A percentile compares a stretch with the other conserved stretches of the same genome.
phyloP scores from a whole-genome alignment of 208 protist genomes.

The Blastocrithidia nonstop region DNA sequence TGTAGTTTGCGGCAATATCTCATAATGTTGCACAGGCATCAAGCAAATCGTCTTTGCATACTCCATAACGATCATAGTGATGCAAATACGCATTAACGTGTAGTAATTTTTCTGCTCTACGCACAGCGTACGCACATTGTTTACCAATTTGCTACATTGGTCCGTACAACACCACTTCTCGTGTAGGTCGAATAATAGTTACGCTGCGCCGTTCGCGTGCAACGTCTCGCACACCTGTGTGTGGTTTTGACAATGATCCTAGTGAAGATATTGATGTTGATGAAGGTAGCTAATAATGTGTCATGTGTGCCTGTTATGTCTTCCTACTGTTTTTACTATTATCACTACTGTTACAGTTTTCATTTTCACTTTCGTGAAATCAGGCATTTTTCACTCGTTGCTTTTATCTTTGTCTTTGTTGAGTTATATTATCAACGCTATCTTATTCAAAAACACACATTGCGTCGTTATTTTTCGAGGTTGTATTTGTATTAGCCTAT shows the following conservation, averaged over 20 bases:
- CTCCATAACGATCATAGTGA: conserved; percentile 52
- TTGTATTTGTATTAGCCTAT: too few species aligned
- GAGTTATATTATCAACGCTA: too few species aligned
- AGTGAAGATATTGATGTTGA: conserved; percentile 3
- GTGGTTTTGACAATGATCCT: too few species aligned
- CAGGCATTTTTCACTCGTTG: too few species aligned
- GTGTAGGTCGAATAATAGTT: too few species aligned
- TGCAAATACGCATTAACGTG: conserved; percentile 43
- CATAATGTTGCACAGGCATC: conserved; percentile 28
- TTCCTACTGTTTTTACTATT: not conserved
- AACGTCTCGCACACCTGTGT: too few species aligned
- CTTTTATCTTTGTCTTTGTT: too few species aligned
- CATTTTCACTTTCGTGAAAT: too few species aligned
- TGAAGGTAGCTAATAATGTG: too few species aligned
- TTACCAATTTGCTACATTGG: conserved; percentile 19
- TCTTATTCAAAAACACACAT: too few species aligned
- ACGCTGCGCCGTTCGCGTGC: too few species aligned
- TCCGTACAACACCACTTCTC: conserved; percentile 32
- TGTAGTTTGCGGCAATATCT: conserved; percentile 42
- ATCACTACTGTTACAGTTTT: conserved; percentile 5
- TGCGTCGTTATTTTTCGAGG: not conserved
- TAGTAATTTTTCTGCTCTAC: conserved; percentile 28
- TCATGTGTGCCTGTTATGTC: not conserved
- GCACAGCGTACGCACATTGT: conserved; percentile 12
- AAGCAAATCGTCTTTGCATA: conserved; percentile 22